These are phyloP conservation scores for Citeromyces nyonsensis DNA, from an alignment of 805 yeast genomes.

Conservation along the genomic window DNA sequence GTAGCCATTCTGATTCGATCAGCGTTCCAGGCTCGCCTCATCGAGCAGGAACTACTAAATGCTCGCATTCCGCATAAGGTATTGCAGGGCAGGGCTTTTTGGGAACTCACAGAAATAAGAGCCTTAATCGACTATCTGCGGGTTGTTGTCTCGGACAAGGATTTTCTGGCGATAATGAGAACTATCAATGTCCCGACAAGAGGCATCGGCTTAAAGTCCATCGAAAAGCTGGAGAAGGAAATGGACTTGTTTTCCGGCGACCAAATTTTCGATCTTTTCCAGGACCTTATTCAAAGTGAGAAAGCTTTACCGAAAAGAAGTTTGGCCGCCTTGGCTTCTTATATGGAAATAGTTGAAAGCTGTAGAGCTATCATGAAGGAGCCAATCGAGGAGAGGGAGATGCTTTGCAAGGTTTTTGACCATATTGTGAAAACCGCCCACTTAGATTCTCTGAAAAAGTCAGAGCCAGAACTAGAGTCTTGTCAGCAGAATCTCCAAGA, in stretches of 20 bases:
- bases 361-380: constrained; percentile 3
- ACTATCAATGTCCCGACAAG: constrained; percentile 44
- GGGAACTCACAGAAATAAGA: constrained; percentile 62
- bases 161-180: constrained; percentile 42
- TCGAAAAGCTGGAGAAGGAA: constrained; percentile 16
- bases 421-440: constrained; percentile 7
- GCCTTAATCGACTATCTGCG: constrained; percentile 50
- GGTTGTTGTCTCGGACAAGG: constrained; percentile 40
- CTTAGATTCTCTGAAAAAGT: constrained; percentile 2
- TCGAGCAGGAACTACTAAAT: constrained; percentile 49
- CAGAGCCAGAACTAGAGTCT: constrained; percentile 2
- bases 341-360: constrained; percentile 12
- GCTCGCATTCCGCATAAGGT: constrained; percentile 48
- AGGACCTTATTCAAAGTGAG: background rate
- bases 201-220: constrained; percentile 49
- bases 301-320: constrained; percentile 7
- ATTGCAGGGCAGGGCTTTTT: constrained; percentile 62
- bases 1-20: constrained; percentile 62
- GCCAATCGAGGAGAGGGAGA: constrained; percentile 4
- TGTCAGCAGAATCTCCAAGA: constrained; percentile 10
- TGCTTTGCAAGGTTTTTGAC: constrained; percentile 7
- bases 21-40: constrained; percentile 37
- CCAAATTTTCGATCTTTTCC: background rate
- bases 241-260: background rate
- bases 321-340: constrained; percentile 10